Evolutionary conservation across 108 stramenopile species (phyloP).

Genomic region (Fragilaria radians): DNA sequence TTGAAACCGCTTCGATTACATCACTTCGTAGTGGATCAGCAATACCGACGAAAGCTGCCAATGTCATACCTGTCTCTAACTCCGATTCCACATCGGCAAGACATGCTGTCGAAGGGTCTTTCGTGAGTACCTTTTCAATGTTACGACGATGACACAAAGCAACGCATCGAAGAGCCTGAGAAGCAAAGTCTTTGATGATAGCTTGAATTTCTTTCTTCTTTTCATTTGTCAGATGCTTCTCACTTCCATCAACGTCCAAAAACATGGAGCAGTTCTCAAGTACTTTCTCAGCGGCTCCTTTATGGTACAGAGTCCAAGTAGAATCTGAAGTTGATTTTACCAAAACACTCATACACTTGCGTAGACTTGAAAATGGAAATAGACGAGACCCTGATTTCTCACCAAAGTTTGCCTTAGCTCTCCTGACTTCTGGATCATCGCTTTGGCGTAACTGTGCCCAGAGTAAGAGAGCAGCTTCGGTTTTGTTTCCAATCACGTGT

Average conservation of each 20-base stretch:
- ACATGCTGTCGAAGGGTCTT: conserved; percentile 15
- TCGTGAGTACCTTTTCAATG: conserved; percentile 25
- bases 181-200: conserved; percentile 42
- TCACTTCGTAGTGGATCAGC: conserved; percentile 81
- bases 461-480: conserved; percentile 58
- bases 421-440: conserved; percentile 43
- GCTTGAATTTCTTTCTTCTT: conserved; percentile 40
- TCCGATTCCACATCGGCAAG: conserved; percentile 37
- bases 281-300: conserved; percentile 65
- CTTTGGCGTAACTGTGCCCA: conserved; percentile 42
- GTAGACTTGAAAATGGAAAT: conserved; percentile 53
- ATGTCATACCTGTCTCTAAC: conserved; percentile 52
- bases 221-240: conserved; percentile 37
- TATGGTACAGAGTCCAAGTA: conserved; percentile 59
- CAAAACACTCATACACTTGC: conserved; percentile 67
- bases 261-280: conserved; percentile 48
- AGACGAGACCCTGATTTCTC: conserved; percentile 48
- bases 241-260: conserved; percentile 46
- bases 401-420: conserved; percentile 49
- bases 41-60: conserved; percentile 87
- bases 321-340: conserved; percentile 25
- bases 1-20: conserved; percentile 86
- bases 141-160: conserved; percentile 44
- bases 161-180: conserved; percentile 59
- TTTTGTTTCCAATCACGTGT: conserved; percentile 62